Conservation (phyloP, 495 filamentous ascomycete genomes). For the Penicillium diatomitis region DNA sequence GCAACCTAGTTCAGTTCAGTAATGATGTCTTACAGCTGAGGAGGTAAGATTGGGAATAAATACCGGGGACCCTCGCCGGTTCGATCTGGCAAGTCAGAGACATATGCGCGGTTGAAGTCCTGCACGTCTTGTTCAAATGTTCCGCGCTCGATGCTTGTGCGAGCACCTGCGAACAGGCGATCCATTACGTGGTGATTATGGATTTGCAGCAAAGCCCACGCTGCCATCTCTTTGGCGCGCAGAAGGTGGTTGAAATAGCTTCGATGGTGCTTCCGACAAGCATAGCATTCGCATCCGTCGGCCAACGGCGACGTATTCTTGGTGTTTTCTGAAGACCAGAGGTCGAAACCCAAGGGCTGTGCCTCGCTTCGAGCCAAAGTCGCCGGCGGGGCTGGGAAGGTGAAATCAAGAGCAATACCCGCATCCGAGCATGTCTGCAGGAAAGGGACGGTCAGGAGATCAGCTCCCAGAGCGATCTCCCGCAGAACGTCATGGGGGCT, state of each 20-base stretch:
- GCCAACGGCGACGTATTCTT: conserved; percentile 49
- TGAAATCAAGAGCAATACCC: conserved; percentile 75
- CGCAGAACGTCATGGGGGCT: conserved; percentile 68
- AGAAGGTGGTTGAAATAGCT: conserved; percentile 86
- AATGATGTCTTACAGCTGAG: neutral
- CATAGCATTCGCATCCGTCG: conserved; percentile 64
- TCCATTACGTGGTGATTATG: conserved; percentile 74
- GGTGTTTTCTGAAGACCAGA: conserved; percentile 55
- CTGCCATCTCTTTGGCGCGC: conserved; percentile 86
- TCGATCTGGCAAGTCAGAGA: conserved; percentile 56
- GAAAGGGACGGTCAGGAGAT: conserved; percentile 71
- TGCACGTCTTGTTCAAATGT: conserved; percentile 53
- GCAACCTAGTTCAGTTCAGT: conserved; percentile 37
- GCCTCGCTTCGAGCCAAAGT: conserved; percentile 8
- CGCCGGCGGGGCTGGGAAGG: conserved; percentile 48
- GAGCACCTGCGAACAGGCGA: conserved; percentile 62
- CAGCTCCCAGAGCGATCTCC: conserved; percentile 65
- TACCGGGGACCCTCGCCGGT: conserved; percentile 73
- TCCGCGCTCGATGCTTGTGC: conserved; percentile 47
- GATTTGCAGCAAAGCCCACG: conserved; percentile 83
- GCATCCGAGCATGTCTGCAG: conserved; percentile 66
- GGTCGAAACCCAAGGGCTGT: conserved; percentile 59
- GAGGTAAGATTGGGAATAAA: neutral
- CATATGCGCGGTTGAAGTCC: conserved; percentile 54
- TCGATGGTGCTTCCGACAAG: conserved; percentile 74